Conservation (phyloP, 2,329 filamentous ascomycete genomes). For the Talaromyces sp. region DNA sequence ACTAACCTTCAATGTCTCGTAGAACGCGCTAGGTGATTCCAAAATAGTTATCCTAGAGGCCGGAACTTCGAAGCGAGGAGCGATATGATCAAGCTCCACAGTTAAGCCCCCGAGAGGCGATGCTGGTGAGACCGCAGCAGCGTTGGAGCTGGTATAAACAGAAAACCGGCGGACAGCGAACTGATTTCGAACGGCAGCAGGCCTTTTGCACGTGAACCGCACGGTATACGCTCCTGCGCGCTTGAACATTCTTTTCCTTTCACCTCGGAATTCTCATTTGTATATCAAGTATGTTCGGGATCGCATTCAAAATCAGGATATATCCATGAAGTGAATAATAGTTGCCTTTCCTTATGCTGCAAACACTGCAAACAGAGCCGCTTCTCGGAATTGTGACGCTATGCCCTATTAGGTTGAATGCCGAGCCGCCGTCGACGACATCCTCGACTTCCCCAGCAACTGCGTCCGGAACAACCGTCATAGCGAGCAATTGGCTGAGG, state of each 20-base stretch:
- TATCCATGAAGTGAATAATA: neutral
- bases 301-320: no score
- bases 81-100: slow-evolving; percentile 76
- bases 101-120: slow-evolving; percentile 55
- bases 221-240: slow-evolving; percentile 33
- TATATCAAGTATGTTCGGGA: neutral
- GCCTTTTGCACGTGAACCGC: slow-evolving; percentile 27
- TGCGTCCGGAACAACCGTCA: slow-evolving; percentile 8
- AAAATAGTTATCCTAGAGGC: slow-evolving; percentile 77
- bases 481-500: neutral
- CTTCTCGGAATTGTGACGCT: slow-evolving; percentile 11
- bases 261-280: neutral
- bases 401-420: slow-evolving; percentile 17
- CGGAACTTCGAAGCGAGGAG: slow-evolving; percentile 81
- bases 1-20: slow-evolving; percentile 75
- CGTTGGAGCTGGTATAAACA: slow-evolving; percentile 21
- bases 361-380: slow-evolving; percentile 31
- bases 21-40: slow-evolving; percentile 79
- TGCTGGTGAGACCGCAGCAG: slow-evolving; percentile 22
- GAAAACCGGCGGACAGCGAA: slow-evolving; percentile 33
- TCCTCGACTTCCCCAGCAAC: slow-evolving; percentile 12
- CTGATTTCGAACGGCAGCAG: slow-evolving; percentile 22
- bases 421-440: slow-evolving; percentile 18
- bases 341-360: slow-evolving; percentile 10
- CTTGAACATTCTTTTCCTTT: slow-evolving; percentile 28